A percentile compares a stretch with the other conserved stretches of the same genome.
These are phyloP conservation scores for Sporothrix humicola DNA, from an alignment of 2,329 filamentous ascomycete species.

Conservation along the genomic window DNA sequence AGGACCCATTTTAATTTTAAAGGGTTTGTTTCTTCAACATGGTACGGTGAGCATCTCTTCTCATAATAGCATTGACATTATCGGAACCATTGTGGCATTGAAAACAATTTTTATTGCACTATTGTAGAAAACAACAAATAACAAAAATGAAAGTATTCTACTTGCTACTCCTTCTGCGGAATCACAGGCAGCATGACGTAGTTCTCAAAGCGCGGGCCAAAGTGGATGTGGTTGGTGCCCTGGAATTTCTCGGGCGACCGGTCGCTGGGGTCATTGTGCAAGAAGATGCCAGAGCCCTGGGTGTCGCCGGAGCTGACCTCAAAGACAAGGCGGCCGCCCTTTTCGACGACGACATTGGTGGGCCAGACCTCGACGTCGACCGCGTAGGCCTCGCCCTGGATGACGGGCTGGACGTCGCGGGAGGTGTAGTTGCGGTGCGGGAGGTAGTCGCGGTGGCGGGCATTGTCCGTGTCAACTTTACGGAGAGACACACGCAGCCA, in stretches of 20 bases:
- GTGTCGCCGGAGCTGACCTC: slow-evolving; percentile 5
- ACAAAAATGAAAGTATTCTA: no score
- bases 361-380: slow-evolving; percentile 9
- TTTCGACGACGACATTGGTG: not conserved
- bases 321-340: not conserved
- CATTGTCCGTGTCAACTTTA: slow-evolving; percentile 47
- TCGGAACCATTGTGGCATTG: no score
- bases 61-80: no score
- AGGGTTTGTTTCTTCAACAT: no score
- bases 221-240: slow-evolving; percentile 27
- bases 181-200: slow-evolving; percentile 22
- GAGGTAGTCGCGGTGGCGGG: not conserved
- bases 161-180: not conserved
- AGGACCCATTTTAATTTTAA: not conserved
- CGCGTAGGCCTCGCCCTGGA: not conserved
- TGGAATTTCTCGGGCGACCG: slow-evolving; percentile 4
- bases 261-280: slow-evolving; percentile 18
- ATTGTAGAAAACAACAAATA: no score
- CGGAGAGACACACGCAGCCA: slow-evolving; percentile 50
- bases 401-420: not conserved
- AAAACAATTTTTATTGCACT: no score
- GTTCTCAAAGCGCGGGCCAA: slow-evolving; percentile 13
- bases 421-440: not conserved
- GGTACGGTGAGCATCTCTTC: no score
- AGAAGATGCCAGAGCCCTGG: not conserved